phyloP scores from a whole-genome alignment of 768 basidiomycete genomes.

The Rhizopogon sp. region DNA sequence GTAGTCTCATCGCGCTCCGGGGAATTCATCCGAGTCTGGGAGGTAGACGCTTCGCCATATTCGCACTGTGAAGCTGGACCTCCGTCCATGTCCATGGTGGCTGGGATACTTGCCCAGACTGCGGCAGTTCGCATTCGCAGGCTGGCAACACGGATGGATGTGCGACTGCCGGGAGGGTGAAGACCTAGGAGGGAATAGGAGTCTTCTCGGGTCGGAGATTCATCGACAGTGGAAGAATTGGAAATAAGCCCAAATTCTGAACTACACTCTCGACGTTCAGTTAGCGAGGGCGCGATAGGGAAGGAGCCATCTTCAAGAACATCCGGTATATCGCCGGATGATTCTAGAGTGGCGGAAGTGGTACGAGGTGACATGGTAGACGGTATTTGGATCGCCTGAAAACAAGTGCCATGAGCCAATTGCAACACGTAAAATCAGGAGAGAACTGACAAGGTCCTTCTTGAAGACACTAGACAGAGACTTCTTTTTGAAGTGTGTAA shows the following conservation, averaged over 20 bases:
- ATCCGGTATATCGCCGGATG: too few relatives aligned
- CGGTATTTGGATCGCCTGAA: neutral
- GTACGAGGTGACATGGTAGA: neutral
- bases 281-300: too few relatives aligned
- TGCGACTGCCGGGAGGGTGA: slow-evolving; percentile 16
- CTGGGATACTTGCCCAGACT: slow-evolving; percentile 22
- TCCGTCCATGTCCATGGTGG: slow-evolving; percentile 9
- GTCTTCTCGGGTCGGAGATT: neutral
- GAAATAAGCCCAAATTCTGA: neutral
- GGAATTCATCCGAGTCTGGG: neutral
- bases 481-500: neutral
- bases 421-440: neutral
- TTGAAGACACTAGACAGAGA: neutral
- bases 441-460: neutral
- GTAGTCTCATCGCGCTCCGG: neutral
- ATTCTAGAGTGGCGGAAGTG: neutral
- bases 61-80: neutral
- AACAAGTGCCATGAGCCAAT: neutral
- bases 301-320: neutral
- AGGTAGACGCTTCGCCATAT: neutral
- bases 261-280: neutral
- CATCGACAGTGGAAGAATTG: neutral
- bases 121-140: slow-evolving; percentile 24
- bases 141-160: slow-evolving; percentile 13
- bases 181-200: neutral